These are phyloP conservation scores for Tuber microsphaerosporum DNA, from an alignment of 495 filamentous ascomycete species.

Conservation along the genomic window DNA sequence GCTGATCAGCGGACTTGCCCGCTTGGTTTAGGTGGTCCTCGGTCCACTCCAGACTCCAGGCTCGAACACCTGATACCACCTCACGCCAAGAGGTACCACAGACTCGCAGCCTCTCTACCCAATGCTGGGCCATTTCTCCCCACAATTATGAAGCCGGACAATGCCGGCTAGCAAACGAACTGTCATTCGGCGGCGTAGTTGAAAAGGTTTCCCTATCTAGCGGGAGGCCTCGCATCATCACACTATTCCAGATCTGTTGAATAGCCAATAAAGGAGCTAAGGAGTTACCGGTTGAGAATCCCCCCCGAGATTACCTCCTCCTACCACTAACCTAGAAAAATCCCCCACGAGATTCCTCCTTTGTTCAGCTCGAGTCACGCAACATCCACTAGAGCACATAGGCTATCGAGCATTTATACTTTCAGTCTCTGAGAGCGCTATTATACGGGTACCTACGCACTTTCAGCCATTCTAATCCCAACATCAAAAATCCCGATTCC, in stretches of 20 bases:
- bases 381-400: neutral
- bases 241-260: neutral
- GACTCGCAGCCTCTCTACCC: neutral
- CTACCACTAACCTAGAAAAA: neutral
- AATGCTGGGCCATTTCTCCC: neutral
- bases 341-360: neutral
- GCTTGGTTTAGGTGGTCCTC: neutral
- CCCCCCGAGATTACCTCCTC: neutral
- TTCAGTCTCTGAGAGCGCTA: neutral
- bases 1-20: neutral
- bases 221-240: neutral
- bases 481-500: neutral
- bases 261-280: neutral
- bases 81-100: neutral
- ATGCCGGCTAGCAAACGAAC: neutral
- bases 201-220: neutral
- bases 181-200: neutral
- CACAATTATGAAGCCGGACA: neutral
- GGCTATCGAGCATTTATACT: neutral
- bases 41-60: neutral
- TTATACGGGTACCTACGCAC: neutral
- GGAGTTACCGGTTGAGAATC: neutral
- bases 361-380: neutral
- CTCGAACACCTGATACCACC: neutral
- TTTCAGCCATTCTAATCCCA: neutral